Base-by-base conservation (phyloP, 1,284 basidiomycete genomes). In the Athelia psychrophila region DNA sequence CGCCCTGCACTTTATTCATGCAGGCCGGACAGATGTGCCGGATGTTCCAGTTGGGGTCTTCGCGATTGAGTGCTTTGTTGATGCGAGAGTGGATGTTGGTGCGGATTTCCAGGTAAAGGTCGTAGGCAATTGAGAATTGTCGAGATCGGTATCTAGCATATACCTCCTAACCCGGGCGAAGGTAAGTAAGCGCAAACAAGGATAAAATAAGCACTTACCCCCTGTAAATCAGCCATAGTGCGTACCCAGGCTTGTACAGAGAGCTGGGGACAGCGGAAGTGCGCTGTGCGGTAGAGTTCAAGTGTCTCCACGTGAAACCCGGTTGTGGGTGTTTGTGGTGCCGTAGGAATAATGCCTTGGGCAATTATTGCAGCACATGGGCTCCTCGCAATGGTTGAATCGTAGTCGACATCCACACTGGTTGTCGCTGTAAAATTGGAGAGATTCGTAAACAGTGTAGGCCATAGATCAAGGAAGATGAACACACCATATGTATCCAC, bases 161-260 rank as follows among this genome's bases (percentile, higher is more conserved):
- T 27, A 46, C 46, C 1, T 49, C 19, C 55, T 56, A 32, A 3
- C 33, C 20, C 13, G 12, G 27, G 47, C 46, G 2, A 45, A 44
- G 10, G 33, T 51, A 10, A 16, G 10, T 51, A 42, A 47, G 47
- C 6, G 45, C 53, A 38, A 47, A 51, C 40, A 6, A 60, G 57
- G 16, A 52, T 30, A 30, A 30, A 13, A 30, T 30, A 30, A 13
- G 27, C 6, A 13, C 22, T 54, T 45, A 22, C 47, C 16, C 3
- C 18, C 19, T 60, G 59, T 0, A 59, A 45, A 23, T 62, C 53
- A n/a, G 35, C 53, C 0, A 58, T 38, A 8, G 51, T 52, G 22
- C 53, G 53, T 23, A 56, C 42, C 46, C 54, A 62, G 5, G 50
- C 44, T 24, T 62, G 53, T 1, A 60, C 48, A 1, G 50, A 49